Evolutionary conservation across 1,139 yeast species (phyloP), one percentile per base, ranked within the genome.

Genomic region (Suhomyces chickasaworum): DNA sequence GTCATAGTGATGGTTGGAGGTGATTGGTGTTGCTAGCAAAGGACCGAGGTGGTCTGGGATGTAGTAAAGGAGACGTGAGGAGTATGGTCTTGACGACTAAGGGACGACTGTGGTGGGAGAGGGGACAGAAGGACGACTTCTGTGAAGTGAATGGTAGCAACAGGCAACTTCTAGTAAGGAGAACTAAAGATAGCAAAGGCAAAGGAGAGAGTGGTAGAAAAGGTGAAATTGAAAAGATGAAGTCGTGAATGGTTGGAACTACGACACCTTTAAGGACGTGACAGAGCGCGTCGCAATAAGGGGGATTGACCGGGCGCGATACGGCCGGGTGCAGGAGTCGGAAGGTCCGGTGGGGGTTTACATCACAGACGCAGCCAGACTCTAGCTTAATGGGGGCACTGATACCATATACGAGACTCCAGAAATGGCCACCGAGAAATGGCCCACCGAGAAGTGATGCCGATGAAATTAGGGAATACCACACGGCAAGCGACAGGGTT

Each of bases 1-100:
- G 56, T 49, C 68, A 63, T 63, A 18, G 33, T 27, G n/a, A n/a
- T n/a, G n/a, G n/a, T n/a, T n/a, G n/a, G n/a, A n/a, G 37, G 39
- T 12, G 9, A 16, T 7, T 12, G 13, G 27, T 18, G 36, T 13
- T 16, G 41, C 34, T 25, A 21, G 34, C 10, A 25, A 13, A 16
- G 25, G 34, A 18, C 41, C 21, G 35, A 5, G 17, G 25, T 12
- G 40, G 25, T 9, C 16, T 13, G 20, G 32, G 22, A 27, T n/a
- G 40, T 13, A 16, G 17, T 4, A 16, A 12, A 20, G 22, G 33
- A 4, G n/a, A 10, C 16, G 15, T 12, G 23, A 25, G 13, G 23
- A 15, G 12, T 5, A 23, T 6, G 15, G 29, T 13, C 8, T 7
- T 8, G 29, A 10, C 21, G 22, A 32, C 13, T 12, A 17, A 13